Evolutionary conservation across 148 eudicot species (phyloP).

Genomic region (Amaranthus hypochondriacus): DNA sequence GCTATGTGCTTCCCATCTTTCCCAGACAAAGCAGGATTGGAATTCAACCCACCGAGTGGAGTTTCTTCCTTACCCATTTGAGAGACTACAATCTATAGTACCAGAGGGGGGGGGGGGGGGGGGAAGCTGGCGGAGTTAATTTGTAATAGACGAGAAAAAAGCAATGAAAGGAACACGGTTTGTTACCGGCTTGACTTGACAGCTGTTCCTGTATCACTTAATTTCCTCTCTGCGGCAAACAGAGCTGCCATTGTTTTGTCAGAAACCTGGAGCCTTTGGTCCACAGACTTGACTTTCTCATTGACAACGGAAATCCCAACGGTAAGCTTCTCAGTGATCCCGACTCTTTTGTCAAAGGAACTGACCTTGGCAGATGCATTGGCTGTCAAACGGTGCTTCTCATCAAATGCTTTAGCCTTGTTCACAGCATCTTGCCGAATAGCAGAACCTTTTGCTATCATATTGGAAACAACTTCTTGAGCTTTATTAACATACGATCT

Average conservation of each 20-base stretch:
- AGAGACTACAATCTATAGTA: too few relatives aligned
- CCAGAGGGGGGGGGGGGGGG: too few relatives aligned
- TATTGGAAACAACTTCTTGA: slow-evolving; percentile 86
- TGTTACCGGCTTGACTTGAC: slow-evolving; percentile 92
- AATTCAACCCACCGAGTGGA: background rate
- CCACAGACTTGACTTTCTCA: slow-evolving; percentile 92
- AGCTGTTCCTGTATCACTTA: slow-evolving; percentile 82
- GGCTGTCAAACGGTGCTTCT: slow-evolving; percentile 82
- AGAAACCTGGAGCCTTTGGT: slow-evolving; percentile 90
- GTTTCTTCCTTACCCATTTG: background rate
- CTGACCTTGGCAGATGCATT: slow-evolving; percentile 79
- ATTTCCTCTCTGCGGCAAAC: slow-evolving; percentile 88
- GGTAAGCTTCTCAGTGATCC: slow-evolving; percentile 74
- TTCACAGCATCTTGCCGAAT: slow-evolving; percentile 81
- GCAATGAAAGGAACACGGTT: background rate
- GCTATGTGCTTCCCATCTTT: too few relatives aligned
- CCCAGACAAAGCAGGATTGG: too few relatives aligned
- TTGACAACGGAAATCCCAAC: slow-evolving; percentile 90
- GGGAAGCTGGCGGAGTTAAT: background rate
- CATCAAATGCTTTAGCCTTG: slow-evolving; percentile 94
- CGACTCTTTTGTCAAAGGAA: slow-evolving; percentile 80
- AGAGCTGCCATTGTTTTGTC: slow-evolving; percentile 95
- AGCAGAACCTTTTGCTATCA: slow-evolving; percentile 93
- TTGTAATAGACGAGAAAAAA: background rate
- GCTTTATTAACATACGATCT: slow-evolving; percentile 75